Conservation (phyloP, 257 asterid species). For the Lycium barbarum region DNA sequence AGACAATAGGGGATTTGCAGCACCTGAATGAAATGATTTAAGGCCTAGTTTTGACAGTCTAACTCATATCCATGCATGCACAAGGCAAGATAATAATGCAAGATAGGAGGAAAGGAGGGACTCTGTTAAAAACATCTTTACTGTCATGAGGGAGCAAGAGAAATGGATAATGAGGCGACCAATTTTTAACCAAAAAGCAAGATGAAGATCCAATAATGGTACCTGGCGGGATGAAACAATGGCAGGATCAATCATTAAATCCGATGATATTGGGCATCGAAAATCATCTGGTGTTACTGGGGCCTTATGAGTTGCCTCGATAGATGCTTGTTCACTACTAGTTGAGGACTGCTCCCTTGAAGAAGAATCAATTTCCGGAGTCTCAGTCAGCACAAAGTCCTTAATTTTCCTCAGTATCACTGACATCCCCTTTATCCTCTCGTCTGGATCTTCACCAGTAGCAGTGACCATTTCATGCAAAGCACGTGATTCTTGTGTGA, state of each 20-base stretch:
- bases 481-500: conserved; percentile 93
- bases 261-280: conserved; percentile 95
- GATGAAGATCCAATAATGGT: conserved; percentile 32
- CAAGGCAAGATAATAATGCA: conserved; percentile 13
- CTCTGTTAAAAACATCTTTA: not conserved
- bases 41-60: not conserved
- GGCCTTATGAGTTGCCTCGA: conserved; percentile 53
- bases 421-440: conserved; percentile 93
- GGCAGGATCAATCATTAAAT: conserved; percentile 97
- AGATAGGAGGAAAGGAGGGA: not conserved
- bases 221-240: conserved; percentile 99
- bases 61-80: not conserved
- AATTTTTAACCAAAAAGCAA: conserved; percentile 26
- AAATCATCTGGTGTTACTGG: conserved; percentile 93
- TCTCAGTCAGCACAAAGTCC: conserved; percentile 88
- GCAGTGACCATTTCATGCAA: conserved; percentile 92
- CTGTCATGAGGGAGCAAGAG: conserved; percentile 33
- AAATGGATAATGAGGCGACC: conserved; percentile 18
- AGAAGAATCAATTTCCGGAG: conserved; percentile 60
- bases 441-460: conserved; percentile 89
- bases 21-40: not conserved
- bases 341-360: conserved; percentile 56
- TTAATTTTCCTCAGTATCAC: conserved; percentile 82
- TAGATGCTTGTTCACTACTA: conserved; percentile 54
- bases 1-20: not conserved